Percentiles rank a stretch among this genome's conserved stretches.
phyloP scores from a whole-genome alignment of 164 flowering plant genomes.

The Piper longum region DNA sequence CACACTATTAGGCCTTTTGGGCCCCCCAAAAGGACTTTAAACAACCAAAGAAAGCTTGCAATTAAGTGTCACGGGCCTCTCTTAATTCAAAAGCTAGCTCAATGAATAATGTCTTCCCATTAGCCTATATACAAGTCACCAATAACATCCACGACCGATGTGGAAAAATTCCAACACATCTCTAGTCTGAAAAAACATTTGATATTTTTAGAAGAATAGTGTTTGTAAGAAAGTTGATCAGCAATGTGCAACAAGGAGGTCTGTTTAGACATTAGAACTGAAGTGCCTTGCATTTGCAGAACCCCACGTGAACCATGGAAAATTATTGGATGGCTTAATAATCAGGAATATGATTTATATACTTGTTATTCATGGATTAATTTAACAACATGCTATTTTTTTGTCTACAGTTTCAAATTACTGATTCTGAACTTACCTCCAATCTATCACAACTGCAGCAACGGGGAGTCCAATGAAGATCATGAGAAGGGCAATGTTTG shows the following conservation, averaged over 20 bases:
- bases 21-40: too few species aligned
- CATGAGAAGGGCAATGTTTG: conserved; percentile 86
- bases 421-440: conserved; percentile 49
- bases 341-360: neutral
- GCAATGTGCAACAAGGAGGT: neutral
- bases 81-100: neutral
- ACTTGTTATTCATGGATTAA: neutral
- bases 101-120: neutral
- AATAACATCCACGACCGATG: neutral
- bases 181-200: conserved; percentile 31
- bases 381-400: too few species aligned
- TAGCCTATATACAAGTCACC: neutral
- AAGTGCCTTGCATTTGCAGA: neutral
- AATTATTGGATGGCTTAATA: neutral
- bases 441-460: conserved; percentile 93
- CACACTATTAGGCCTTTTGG: too few species aligned
- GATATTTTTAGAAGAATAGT: neutral
- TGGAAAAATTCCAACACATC: conserved; percentile 13
- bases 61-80: too few species aligned
- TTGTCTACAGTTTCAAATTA: neutral
- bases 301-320: neutral
- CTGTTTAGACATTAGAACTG: neutral
- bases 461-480: conserved; percentile 68
- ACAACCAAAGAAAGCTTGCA: too few species aligned
- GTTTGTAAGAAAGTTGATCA: neutral